Conservation (phyloP, 1,139 yeast species). For the Maudiozyma humilis region DNA sequence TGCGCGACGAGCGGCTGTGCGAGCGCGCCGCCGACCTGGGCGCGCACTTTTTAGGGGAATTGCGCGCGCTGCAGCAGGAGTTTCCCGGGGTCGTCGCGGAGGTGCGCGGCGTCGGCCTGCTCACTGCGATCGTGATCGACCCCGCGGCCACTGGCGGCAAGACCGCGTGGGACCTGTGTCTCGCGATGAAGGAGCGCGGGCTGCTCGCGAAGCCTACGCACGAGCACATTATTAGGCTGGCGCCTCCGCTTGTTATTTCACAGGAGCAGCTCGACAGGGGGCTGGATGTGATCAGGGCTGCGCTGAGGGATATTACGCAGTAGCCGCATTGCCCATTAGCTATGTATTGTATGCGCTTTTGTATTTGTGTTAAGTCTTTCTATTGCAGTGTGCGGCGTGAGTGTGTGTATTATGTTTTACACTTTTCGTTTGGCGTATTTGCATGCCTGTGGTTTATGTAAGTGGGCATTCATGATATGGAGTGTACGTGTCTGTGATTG, state of each 20-base stretch:
- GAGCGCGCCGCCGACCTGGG: constrained; percentile 74
- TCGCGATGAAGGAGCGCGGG: constrained; percentile 81
- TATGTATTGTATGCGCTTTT: not conserved
- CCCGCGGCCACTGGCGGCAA: constrained; percentile 76
- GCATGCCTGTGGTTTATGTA: no score
- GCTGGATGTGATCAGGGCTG: constrained; percentile 57
- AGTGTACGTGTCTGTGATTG: no score
- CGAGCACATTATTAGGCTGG: constrained; percentile 88
- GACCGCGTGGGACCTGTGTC: constrained; percentile 93
- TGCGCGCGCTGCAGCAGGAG: constrained; percentile 50
- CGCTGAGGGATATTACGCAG: constrained; percentile 21
- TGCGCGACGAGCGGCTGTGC: constrained; percentile 76
- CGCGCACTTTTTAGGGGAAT: constrained; percentile 55
- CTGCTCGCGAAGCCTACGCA: constrained; percentile 96
- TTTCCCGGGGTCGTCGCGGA: constrained; percentile 73
- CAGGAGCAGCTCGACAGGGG: constrained; percentile 82
- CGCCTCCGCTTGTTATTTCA: constrained; percentile 90
- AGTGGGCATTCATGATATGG: no score
- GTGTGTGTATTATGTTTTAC: not conserved
- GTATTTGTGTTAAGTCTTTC: not conserved
- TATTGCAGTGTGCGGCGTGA: not conserved
- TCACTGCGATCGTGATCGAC: constrained; percentile 88
- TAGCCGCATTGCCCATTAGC: not conserved
- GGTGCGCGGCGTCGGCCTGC: constrained; percentile 87
- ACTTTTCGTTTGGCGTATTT: not conserved